Evolutionary conservation across 495 filamentous ascomycete genomes (phyloP), one percentile per base, ranked within the genome.

Genomic region (Glarea lozoyensis): DNA sequence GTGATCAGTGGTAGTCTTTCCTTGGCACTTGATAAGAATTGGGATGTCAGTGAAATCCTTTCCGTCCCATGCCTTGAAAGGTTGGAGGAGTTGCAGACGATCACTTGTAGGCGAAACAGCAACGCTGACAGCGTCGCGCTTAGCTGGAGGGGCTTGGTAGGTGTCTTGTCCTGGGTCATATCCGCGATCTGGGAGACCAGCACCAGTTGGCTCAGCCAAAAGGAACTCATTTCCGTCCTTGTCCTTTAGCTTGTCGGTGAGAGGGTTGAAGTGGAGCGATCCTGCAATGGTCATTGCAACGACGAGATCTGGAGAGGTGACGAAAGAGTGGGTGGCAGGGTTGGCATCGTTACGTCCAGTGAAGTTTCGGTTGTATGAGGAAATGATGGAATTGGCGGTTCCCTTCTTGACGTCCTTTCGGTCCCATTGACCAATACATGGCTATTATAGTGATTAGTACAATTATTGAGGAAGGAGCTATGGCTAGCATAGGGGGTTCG

Each of bases 281-380:
- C 92, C 92, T 46, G 92, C 92, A 61, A 94, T 73, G 51, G 83
- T 81, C 76, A 98, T 68, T 53, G 92, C 92, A 31, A 93, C 86
- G 43, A 95, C 88, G 37, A 99, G 73, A 66, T 99, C 92, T 49
- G 92, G 92, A n/a, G 93, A 97, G 55, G 92, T 82, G 54, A 99
- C 93, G 67, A 99, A 99, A 48, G 90, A 84, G 72, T 97, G 92
- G 46, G 92, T 99, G 37, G 92, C 88, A 31, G 92, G 93, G 76
- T 99, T 99, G 55, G 90, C 92, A 57, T 98, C 92, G 68, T 98
- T 98, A 67, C 92, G 88, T 53, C 92, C 92, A 55, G 90, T 97
- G 74, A 99, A 99, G 79, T 99, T 99, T 68, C 92, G 88, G 79
- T 94, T 94, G 78, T 94, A 92, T 31, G 88, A 94, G 24, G 86